These are phyloP conservation scores for Creolimax fragrantissima DNA, from an alignment of 78 protist genomes.

Conservation along the genomic window DNA sequence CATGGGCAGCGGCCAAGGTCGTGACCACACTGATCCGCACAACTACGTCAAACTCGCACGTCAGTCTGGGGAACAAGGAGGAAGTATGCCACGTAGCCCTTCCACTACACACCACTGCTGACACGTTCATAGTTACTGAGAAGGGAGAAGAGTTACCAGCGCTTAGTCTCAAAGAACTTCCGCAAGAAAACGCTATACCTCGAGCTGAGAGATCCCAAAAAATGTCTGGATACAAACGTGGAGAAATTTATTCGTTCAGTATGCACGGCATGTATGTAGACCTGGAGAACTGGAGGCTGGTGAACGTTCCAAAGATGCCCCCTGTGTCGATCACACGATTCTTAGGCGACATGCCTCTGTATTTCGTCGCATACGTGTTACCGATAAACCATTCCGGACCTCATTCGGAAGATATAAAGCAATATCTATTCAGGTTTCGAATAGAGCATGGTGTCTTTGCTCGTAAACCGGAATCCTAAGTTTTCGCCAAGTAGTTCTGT, in stretches of 20 bases:
- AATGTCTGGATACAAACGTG: background rate
- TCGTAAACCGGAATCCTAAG: no score
- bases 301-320: background rate
- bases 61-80: background rate
- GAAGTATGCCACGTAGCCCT: background rate
- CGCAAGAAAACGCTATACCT: background rate
- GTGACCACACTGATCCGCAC: background rate
- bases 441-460: no score
- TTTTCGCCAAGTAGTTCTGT: no score
- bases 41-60: background rate
- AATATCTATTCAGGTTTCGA: background rate
- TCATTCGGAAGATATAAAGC: background rate
- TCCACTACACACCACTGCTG: background rate
- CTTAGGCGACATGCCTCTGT: background rate
- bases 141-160: background rate
- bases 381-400: background rate
- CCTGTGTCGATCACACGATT: background rate
- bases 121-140: background rate
- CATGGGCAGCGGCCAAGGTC: background rate
- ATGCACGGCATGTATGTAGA: constrained; percentile 17
- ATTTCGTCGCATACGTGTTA: background rate
- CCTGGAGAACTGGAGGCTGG: background rate
- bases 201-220: background rate
- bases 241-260: background rate
- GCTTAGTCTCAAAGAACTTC: background rate